These are phyloP conservation scores for Suillus placidus DNA, from an alignment of 768 basidiomycete species.

Conservation along the genomic window DNA sequence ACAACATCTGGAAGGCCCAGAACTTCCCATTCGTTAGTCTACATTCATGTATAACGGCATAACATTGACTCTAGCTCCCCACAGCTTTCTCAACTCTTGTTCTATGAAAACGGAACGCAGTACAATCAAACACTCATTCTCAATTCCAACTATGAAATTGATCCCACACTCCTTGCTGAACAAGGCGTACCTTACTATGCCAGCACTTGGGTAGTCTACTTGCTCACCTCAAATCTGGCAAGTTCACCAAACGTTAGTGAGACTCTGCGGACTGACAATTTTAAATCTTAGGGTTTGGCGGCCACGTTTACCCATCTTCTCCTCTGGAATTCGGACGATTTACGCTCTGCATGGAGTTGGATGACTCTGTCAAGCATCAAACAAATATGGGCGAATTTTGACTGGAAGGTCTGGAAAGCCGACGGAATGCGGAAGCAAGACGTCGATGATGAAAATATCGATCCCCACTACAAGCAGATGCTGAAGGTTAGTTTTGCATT, in stretches of 20 bases:
- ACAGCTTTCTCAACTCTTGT: slow-evolving; percentile 43
- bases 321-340: slow-evolving; percentile 48
- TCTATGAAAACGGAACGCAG: slow-evolving; percentile 47
- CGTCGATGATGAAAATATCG: slow-evolving; percentile 34
- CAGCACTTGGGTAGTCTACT: slow-evolving; percentile 48
- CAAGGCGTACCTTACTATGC: slow-evolving; percentile 45
- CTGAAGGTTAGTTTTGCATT: slow-evolving; percentile 39
- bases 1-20: slow-evolving; percentile 55
- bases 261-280: not conserved
- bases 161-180: slow-evolving; percentile 40
- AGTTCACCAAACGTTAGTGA: not conserved
- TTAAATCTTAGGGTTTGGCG: slow-evolving; percentile 36
- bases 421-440: slow-evolving; percentile 40
- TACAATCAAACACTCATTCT: slow-evolving; percentile 55
- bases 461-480: slow-evolving; percentile 56
- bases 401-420: slow-evolving; percentile 47
- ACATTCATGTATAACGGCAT: slow-evolving; percentile 11
- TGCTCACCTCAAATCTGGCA: slow-evolving; percentile 45
- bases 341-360: slow-evolving; percentile 46
- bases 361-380: slow-evolving; percentile 37
- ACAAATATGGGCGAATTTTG: slow-evolving; percentile 36
- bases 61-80: slow-evolving; percentile 5
- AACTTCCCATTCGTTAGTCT: slow-evolving; percentile 52
- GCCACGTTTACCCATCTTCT: slow-evolving; percentile 51
- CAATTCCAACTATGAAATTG: slow-evolving; percentile 40